These are phyloP conservation scores for Triadica sebifera DNA, from an alignment of 345 rosid genomes.

Conservation along the genomic window DNA sequence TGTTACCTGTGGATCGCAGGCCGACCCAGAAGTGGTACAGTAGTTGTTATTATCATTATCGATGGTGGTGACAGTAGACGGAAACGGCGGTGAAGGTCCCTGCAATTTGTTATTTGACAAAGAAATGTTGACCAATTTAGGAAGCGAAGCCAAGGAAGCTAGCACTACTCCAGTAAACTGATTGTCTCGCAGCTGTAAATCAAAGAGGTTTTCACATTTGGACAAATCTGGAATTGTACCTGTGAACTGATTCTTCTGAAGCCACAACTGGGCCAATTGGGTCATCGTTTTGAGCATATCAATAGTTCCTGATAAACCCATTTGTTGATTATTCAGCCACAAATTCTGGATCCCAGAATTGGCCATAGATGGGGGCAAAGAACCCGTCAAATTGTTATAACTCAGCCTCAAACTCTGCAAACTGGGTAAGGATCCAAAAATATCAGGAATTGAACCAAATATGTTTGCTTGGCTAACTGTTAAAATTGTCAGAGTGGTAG, in stretches of 20 bases:
- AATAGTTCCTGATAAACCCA: slow-evolving; percentile 61
- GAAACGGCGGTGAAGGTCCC: slow-evolving; percentile 60
- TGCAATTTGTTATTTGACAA: slow-evolving; percentile 70
- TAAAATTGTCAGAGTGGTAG: slow-evolving; percentile 37
- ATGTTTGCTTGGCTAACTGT: slow-evolving; percentile 41
- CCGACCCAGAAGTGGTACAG: slow-evolving; percentile 41
- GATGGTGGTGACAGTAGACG: slow-evolving; percentile 23
- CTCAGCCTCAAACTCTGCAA: slow-evolving; percentile 55
- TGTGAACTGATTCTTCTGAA: slow-evolving; percentile 60
- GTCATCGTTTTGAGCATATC: slow-evolving; percentile 58
- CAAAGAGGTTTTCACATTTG: slow-evolving; percentile 44
- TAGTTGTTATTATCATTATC: slow-evolving; percentile 41
- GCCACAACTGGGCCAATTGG: slow-evolving; percentile 64
- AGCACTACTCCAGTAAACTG: slow-evolving; percentile 73
- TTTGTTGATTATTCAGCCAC: slow-evolving; percentile 63
- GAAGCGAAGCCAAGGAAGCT: slow-evolving; percentile 36
- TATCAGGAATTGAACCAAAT: slow-evolving; percentile 58
- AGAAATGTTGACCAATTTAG: slow-evolving; percentile 46
- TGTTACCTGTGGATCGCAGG: slow-evolving; percentile 63
- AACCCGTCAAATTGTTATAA: slow-evolving; percentile 73
- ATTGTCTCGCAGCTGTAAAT: slow-evolving; percentile 77
- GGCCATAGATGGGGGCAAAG: slow-evolving; percentile 57
- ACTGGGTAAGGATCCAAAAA: slow-evolving; percentile 48
- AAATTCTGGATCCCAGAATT: slow-evolving; percentile 48
- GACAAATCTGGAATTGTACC: slow-evolving; percentile 86